A percentile compares a stretch with the other conserved stretches of the same genome.
These are phyloP conservation scores for Dactylellina leptospora DNA, from an alignment of 2,329 filamentous ascomycete species.

Conservation along the genomic window DNA sequence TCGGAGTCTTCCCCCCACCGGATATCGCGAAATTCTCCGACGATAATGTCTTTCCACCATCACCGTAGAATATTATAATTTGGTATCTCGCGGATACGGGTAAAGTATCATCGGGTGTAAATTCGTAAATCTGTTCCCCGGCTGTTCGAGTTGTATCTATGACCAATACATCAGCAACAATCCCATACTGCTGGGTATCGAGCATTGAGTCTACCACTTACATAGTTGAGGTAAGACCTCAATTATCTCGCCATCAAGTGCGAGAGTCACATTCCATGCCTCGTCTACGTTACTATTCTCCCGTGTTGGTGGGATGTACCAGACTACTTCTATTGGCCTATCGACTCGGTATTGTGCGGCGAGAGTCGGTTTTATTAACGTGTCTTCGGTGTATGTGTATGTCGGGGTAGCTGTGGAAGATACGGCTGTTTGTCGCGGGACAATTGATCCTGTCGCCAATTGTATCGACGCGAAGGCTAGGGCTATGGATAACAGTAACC, in stretches of 20 bases:
- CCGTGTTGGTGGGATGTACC: slow-evolving; percentile 37
- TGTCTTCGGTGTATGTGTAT: slow-evolving; percentile 44
- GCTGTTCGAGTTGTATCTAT: slow-evolving; percentile 26
- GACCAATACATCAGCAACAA: not conserved
- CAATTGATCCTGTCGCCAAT: too few relatives aligned
- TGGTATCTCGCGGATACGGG: slow-evolving; percentile 42
- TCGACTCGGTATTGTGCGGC: slow-evolving; percentile 39
- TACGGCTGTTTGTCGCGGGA: too few relatives aligned
- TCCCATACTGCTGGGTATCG: too few relatives aligned
- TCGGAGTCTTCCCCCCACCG: slow-evolving; percentile 33
- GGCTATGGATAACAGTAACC: not conserved
- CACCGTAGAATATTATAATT: slow-evolving; percentile 32
- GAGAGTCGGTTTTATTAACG: slow-evolving; percentile 31
- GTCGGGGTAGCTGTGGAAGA: slow-evolving; percentile 30
- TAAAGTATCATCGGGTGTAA: slow-evolving; percentile 31
- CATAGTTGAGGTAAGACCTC: slow-evolving; percentile 23
- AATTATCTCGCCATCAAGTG: slow-evolving; percentile 27
- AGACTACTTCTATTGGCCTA: slow-evolving; percentile 26
- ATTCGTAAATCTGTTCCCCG: slow-evolving; percentile 31
- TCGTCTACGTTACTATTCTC: slow-evolving; percentile 18
- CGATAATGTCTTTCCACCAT: slow-evolving; percentile 30
- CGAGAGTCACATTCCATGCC: slow-evolving; percentile 36
- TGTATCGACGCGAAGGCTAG: slow-evolving; percentile 12
- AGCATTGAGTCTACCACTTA: not conserved
- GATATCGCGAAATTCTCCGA: slow-evolving; percentile 37